A percentile compares a stretch with the other conserved stretches of the same genome.
phyloP scores from a whole-genome alignment of 805 yeast genomes.

The Candida gorgasii region DNA sequence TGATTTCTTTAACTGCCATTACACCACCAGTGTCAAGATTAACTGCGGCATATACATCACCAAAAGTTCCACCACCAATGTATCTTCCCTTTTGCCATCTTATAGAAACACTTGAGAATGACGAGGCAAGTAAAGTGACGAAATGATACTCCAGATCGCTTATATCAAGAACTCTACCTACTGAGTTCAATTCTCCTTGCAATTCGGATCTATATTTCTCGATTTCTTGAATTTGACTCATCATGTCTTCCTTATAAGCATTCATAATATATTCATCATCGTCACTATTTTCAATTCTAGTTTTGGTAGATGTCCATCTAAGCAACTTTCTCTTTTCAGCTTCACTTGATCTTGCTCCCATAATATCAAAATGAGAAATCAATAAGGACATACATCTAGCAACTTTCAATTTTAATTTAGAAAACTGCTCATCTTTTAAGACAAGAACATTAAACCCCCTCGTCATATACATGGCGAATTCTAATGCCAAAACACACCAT shows the following conservation, averaged over 20 bases:
- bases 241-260: constrained; percentile 65
- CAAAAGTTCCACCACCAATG: constrained; percentile 95
- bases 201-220: constrained; percentile 55
- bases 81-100: constrained; percentile 97
- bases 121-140: constrained; percentile 81
- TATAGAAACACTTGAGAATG: constrained; percentile 84
- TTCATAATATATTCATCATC: constrained; percentile 41
- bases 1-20: constrained; percentile 95
- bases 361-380: constrained; percentile 94
- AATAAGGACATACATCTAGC: constrained; percentile 92
- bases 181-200: constrained; percentile 46
- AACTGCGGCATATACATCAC: constrained; percentile 88
- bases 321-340: constrained; percentile 55
- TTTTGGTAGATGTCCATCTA: constrained; percentile 54
- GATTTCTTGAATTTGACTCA: constrained; percentile 62
- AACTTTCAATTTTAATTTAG: constrained; percentile 71
- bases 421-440: constrained; percentile 74
- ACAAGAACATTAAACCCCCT: constrained; percentile 86
- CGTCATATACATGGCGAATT: constrained; percentile 93
- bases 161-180: constrained; percentile 89
- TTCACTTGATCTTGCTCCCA: constrained; percentile 93
- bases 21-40: constrained; percentile 94
- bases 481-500: constrained; percentile 95
- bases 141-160: constrained; percentile 85
- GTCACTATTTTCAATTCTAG: constrained; percentile 48